Evolutionary conservation across 1,284 basidiomycete genomes (phyloP), one percentile per base, ranked within the genome.

Genomic region (Pterulicium gracile): DNA sequence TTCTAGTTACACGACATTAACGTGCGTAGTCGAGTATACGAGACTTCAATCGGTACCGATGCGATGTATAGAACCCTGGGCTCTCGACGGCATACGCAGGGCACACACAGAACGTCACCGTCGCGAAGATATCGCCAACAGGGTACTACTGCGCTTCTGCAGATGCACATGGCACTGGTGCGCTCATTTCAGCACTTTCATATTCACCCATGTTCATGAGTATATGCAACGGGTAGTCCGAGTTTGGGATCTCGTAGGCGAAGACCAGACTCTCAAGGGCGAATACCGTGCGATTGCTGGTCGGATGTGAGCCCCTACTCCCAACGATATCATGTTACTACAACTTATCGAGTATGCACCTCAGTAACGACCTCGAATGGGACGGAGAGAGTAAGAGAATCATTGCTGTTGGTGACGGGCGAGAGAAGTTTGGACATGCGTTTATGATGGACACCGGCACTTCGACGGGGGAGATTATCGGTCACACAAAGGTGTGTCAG

Each of bases 311-410:
- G 77, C 64, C n/a, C n/a, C 35, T 22, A 4, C 39, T 22, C 21
- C n/a, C n/a, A n/a, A n/a, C n/a, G n/a, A n/a, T 24, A 40, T 42
- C 24, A 42, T n/a, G 23, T 13, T 7, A 24, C 18, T 17, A 21
- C 19, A n/a, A 32, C 44, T 1, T 3, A 21, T 24, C 5, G 3
- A 40, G n/a, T 14, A 42, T 47, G 5, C 41, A 4, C 42, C 43
- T 24, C 27, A 88, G 87, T 56, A 94, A 93, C 56, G 96, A 98
- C 64, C 75, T 98, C 3, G 84, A 85, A 17, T 98, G 94, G 93
- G 96, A 98, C 58, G 88, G 87, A 2, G 96, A 98, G 62, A 90
- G 88, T 58, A 96, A 98, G 64, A 79, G 96, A 13, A 86, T 99
- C 54, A 87, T 98, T 44, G 92, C 86, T 14, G 95, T 93, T n/a